A percentile compares a stretch with the other conserved stretches of the same genome.
phyloP scores from a whole-genome alignment of 352 stramenopile genomes.

The Globisporangium irregulare region DNA sequence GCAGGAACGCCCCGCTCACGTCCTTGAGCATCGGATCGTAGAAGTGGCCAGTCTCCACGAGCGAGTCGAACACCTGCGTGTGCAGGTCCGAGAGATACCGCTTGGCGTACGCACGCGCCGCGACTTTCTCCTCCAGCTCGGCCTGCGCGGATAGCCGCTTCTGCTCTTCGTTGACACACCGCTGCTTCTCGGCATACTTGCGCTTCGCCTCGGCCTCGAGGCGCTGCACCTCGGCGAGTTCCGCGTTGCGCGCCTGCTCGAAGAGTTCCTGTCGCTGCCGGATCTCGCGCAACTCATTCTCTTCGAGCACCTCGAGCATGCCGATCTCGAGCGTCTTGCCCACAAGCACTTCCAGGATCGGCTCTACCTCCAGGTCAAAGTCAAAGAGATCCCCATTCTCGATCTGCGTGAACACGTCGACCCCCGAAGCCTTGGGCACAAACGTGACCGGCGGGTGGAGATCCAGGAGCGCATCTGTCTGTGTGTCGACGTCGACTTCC shows the following conservation, averaged over 20 bases:
- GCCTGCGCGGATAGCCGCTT: conserved; percentile 64
- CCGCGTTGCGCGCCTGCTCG: conserved; percentile 88
- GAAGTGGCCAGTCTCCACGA: conserved; percentile 87
- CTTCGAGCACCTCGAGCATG: conserved; percentile 94
- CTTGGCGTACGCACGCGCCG: conserved; percentile 84
- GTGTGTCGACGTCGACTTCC: conserved; percentile 87
- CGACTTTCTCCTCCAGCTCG: conserved; percentile 92
- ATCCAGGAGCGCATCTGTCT: conserved; percentile 91
- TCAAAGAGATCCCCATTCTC: conserved; percentile 93
- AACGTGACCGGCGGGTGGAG: conserved; percentile 82
- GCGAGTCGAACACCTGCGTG: conserved; percentile 81
- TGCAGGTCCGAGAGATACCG: conserved; percentile 88
- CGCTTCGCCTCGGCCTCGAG: conserved; percentile 92
- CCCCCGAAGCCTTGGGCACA: conserved; percentile 81
- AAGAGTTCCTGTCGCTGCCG: conserved; percentile 90
- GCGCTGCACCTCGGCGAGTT: conserved; percentile 92
- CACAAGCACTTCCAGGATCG: conserved; percentile 94
- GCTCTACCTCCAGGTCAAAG: conserved; percentile 94
- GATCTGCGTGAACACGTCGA: conserved; percentile 91
- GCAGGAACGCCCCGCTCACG: conserved; percentile 79
- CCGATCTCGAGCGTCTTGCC: conserved; percentile 94
- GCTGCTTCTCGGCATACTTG: conserved; percentile 89
- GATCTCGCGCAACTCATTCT: conserved; percentile 91
- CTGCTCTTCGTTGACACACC: conserved; percentile 80
- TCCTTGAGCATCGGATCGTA: conserved; percentile 88